Percentiles rank a stretch among this genome's conserved stretches.
Evolutionary conservation across 1,284 basidiomycete species (phyloP).

Genomic region (Malassezia caprae): DNA sequence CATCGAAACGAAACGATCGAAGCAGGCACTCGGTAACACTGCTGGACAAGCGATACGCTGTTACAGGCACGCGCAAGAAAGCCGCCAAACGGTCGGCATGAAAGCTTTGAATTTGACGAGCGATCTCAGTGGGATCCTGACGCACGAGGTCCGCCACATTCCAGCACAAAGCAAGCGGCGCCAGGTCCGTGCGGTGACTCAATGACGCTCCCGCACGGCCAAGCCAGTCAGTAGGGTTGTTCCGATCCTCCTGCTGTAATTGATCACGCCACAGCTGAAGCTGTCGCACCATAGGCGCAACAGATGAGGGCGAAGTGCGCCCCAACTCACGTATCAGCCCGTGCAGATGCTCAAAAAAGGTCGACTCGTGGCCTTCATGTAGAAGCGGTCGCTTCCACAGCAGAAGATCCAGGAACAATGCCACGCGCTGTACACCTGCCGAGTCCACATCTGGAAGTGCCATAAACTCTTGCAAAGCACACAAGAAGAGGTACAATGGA

Average conservation of each 20-base stretch:
- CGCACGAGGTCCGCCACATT: slow-evolving; percentile 20
- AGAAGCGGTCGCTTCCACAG: slow-evolving; percentile 17
- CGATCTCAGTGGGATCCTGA: slow-evolving; percentile 39
- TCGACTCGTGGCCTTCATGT: background rate
- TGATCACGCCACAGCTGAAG: slow-evolving; percentile 8
- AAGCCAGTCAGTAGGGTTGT: slow-evolving; percentile 7
- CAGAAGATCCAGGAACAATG: slow-evolving; percentile 11
- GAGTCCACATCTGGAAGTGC: background rate
- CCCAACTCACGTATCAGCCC: background rate
- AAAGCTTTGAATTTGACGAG: slow-evolving; percentile 41
- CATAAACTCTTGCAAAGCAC: slow-evolving; percentile 3
- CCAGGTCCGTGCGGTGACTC: background rate
- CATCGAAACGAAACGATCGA: slow-evolving; percentile 35
- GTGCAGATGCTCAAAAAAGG: slow-evolving; percentile 7
- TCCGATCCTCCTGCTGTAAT: background rate
- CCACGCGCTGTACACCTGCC: background rate
- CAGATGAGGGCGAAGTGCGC: background rate
- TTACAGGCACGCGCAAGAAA: slow-evolving; percentile 15
- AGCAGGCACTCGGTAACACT: slow-evolving; percentile 5
- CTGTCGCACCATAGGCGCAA: slow-evolving; percentile 2
- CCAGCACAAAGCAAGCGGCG: slow-evolving; percentile 8
- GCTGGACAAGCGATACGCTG: slow-evolving; percentile 18
- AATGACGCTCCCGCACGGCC: background rate
- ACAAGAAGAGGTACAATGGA: slow-evolving; percentile 9
- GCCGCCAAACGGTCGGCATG: slow-evolving; percentile 26